phyloP scores from a whole-genome alignment of 2,329 filamentous ascomycete genomes.

The Claviceps capensis region DNA sequence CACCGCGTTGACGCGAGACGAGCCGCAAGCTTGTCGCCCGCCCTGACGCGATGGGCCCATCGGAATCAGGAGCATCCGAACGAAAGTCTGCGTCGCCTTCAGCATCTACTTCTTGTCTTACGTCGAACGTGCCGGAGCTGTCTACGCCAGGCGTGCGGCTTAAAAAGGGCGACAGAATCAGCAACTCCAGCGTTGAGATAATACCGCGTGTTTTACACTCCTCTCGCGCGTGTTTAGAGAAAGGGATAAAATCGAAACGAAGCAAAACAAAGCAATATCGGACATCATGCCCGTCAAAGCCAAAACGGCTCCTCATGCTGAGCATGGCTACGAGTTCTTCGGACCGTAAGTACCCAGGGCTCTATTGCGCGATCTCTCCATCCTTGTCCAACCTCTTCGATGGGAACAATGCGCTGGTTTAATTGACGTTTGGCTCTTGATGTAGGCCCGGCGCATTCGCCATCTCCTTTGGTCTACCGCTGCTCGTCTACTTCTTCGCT shows the following conservation, averaged over 20 bases:
- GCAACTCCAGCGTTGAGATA: background rate
- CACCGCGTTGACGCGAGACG: constrained; percentile 7
- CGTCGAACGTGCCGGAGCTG: background rate
- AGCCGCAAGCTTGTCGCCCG: constrained; percentile 10
- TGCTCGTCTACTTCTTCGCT: constrained; percentile 64
- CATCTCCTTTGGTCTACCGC: constrained; percentile 68
- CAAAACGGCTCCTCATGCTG: constrained; percentile 13
- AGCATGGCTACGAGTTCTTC: constrained; percentile 37
- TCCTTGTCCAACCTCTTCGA: background rate
- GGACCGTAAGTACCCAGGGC: constrained; percentile 29
- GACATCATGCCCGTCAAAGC: constrained; percentile 19
- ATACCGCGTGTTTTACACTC: background rate
- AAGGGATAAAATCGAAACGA: background rate
- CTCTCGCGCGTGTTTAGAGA: background rate
- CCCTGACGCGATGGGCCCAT: constrained; percentile 7
- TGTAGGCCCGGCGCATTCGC: constrained; percentile 59
- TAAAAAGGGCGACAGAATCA: background rate
- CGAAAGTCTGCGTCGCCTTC: background rate
- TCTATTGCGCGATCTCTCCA: background rate
- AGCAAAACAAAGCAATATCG: background rate
- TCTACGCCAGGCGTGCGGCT: background rate
- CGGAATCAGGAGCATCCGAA: background rate
- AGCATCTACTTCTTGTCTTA: background rate
- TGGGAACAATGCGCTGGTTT: background rate
- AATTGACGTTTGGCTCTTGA: background rate